Conservation (phyloP, 148 eudicot species). For the Diospyros kaki region DNA sequence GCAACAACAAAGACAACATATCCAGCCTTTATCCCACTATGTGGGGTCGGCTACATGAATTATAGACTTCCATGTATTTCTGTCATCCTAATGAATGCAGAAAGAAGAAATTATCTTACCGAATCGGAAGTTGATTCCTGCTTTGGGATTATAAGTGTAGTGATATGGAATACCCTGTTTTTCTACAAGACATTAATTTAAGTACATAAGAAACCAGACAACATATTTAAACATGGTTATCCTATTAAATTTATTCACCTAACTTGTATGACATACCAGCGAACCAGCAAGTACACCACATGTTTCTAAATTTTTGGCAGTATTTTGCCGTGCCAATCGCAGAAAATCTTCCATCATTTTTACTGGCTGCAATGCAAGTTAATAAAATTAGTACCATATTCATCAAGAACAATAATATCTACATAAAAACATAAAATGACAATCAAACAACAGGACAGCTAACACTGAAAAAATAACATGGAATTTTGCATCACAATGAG, state of each 20-base stretch:
- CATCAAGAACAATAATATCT: neutral
- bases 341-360: slow-evolving; percentile 89
- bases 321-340: slow-evolving; percentile 80
- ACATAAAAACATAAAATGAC: neutral
- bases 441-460: neutral
- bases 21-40: no score
- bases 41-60: no score
- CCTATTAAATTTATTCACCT: neutral
- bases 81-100: no score
- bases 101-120: slow-evolving; percentile 38
- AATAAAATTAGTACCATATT: slow-evolving; percentile 16
- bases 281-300: slow-evolving; percentile 98
- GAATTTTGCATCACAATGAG: no score
- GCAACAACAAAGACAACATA: no score
- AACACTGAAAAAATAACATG: no score
- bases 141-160: slow-evolving; percentile 84
- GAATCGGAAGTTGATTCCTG: slow-evolving; percentile 98
- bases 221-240: neutral
- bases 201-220: slow-evolving; percentile 14
- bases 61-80: no score
- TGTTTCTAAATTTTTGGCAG: slow-evolving; percentile 80
- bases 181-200: slow-evolving; percentile 49
- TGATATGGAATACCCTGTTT: slow-evolving; percentile 89
- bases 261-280: slow-evolving; percentile 42
- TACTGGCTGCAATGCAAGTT: slow-evolving; percentile 64